Conservation (phyloP, 2,329 filamentous ascomycete species). For the Fusarium phyllophilum region DNA sequence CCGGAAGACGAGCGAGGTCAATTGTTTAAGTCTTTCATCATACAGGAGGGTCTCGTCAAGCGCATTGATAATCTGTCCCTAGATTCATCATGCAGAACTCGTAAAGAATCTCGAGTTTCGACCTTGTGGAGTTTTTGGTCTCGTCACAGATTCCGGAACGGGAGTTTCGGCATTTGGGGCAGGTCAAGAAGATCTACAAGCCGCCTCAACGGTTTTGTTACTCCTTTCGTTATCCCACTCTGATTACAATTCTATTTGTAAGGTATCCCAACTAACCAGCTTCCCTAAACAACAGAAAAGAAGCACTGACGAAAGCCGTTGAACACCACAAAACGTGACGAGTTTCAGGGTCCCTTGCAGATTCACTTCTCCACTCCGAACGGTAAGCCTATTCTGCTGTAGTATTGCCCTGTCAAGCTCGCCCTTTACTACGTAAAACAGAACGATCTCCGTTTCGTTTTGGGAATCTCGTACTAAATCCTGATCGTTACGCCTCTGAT, state of each 20-base stretch:
- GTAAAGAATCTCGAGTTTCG: not conserved
- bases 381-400: not conserved
- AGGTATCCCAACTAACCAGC: not conserved
- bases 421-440: conserved; percentile 4
- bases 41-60: not conserved
- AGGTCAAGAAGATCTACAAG: conserved; percentile 2
- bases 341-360: conserved; percentile 13
- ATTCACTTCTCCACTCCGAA: not conserved
- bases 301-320: not conserved
- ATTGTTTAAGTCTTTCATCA: conserved; percentile 3
- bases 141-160: conserved; percentile 4
- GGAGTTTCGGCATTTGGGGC: conserved; percentile 22
- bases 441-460: conserved; percentile 18
- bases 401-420: not conserved
- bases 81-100: not conserved
- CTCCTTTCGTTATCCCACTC: not conserved
- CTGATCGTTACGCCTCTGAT: not conserved
- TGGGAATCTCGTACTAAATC: not conserved
- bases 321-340: not conserved
- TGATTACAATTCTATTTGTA: conserved; percentile 16
- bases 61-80: not conserved
- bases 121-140: conserved; percentile 8
- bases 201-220: not conserved
- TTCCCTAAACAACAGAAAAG: not conserved
- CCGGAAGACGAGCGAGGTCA: not conserved